Base-by-base conservation (phyloP, 371 early-diverging fungal species). In the Mucor plumbeus region DNA sequence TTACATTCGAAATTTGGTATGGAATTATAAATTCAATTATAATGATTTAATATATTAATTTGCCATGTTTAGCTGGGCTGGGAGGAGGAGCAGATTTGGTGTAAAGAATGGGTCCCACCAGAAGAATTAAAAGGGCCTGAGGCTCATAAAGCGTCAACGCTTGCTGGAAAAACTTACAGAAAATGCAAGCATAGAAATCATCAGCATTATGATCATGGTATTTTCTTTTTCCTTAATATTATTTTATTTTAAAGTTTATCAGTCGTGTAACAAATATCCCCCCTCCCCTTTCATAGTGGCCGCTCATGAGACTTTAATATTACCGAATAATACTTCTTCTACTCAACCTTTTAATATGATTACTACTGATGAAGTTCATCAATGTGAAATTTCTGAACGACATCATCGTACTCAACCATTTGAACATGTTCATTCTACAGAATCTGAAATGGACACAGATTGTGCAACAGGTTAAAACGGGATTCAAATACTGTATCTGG, bases 1-100 rank as follows among this genome's bases (percentile, higher is more conserved):
- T 1, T 93, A 93, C 67, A 87, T 86, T 55, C 78, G 84, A 69
- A 87, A 86, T 64, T 75, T 93, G 65, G 78, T 75, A 75, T 67
- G 61, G 15, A 34, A n/a, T 34, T 26, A 14, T 7, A 17, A 14
- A 53, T 9, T 55, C 5, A 38, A 50, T 26, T 35, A 31, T 39
- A 26, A 62, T 14, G 33, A 21, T 41, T 21, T 31, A 0, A 41
- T 4, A 11, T 39, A 15, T 7, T 44, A 26, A 59, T 26, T 26
- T 14, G 1, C 0, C n/a, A 26, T 33, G 19, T 15, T 21, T 65
- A 83, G 83, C 35, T 84, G 15, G 84, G 84, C 5, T 84, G 78
- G 73, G 84, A 84, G 65, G 84, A 84, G 64, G 84, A 84, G 64
- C 75, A 71, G 35, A 69, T 81, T 13, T 80, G 79, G 79, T 69